Percentiles rank a stretch among this genome's conserved stretches.
phyloP scores from a whole-genome alignment of 768 basidiomycete species.

The Pluteus cervinus region DNA sequence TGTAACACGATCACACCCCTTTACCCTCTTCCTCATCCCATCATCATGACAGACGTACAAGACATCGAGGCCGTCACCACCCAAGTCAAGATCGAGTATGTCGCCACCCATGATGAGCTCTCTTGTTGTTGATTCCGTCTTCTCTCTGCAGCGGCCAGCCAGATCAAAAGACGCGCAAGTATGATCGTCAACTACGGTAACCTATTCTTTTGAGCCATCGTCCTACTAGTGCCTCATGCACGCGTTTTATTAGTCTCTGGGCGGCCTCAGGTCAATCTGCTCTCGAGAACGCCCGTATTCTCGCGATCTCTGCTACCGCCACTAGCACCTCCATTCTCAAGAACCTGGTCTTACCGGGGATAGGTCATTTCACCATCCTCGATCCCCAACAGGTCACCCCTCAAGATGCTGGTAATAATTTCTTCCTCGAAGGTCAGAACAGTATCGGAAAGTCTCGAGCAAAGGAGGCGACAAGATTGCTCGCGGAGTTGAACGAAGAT shows the following conservation, averaged over 20 bases:
- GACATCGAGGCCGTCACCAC: constrained; percentile 23
- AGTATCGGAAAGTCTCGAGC: constrained; percentile 81
- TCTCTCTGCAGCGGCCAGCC: constrained; percentile 47
- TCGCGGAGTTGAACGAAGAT: constrained; percentile 83
- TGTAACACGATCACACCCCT: not conserved
- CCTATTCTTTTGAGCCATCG: not conserved
- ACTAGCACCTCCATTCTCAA: constrained; percentile 89
- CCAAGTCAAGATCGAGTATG: constrained; percentile 21
- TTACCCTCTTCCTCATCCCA: too few species aligned
- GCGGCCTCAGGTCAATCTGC: constrained; percentile 87
- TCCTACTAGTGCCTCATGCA: not conserved
- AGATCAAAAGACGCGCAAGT: constrained; percentile 83
- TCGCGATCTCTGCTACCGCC: constrained; percentile 76
- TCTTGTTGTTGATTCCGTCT: not conserved
- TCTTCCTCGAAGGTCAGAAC: constrained; percentile 77
- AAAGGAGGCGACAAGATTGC: constrained; percentile 66
- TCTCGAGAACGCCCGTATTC: constrained; percentile 76
- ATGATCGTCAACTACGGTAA: constrained; percentile 92
- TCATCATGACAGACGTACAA: constrained; percentile 6
- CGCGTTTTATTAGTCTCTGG: constrained; percentile 61
- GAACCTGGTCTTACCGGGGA: constrained; percentile 94
- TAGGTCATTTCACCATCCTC: constrained; percentile 93
- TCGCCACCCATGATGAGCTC: not conserved
- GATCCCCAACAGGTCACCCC: constrained; percentile 56
- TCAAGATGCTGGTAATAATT: constrained; percentile 91